Conservation (phyloP, 441 rosid species). For the Erysimum pusillum region DNA sequence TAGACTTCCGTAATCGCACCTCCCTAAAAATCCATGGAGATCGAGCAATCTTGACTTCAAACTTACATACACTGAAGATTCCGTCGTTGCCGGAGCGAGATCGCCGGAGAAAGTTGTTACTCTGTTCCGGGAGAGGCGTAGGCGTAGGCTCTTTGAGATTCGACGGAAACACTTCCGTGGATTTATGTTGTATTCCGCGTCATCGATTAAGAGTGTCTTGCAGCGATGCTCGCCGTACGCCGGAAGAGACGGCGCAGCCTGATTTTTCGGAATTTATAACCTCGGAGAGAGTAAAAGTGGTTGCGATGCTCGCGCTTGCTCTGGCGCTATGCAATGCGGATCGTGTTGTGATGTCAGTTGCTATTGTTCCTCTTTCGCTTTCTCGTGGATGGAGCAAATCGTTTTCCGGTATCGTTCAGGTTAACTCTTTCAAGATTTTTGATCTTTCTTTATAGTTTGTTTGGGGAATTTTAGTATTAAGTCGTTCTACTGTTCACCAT, state of each 20-base stretch:
- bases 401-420: constrained; percentile 98
- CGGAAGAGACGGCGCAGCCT: constrained; percentile 51
- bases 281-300: constrained; percentile 93
- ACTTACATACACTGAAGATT: constrained; percentile 20
- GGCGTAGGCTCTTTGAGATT: background rate
- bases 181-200: constrained; percentile 27
- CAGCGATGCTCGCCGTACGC: constrained; percentile 53
- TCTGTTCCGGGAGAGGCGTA: constrained; percentile 6
- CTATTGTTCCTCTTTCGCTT: constrained; percentile 82
- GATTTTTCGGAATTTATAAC: constrained; percentile 82
- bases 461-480: background rate
- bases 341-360: constrained; percentile 96
- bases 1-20: constrained; percentile 4
- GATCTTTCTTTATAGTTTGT: background rate
- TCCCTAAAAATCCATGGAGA: constrained; percentile 14
- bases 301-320: constrained; percentile 88
- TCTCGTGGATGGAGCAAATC: constrained; percentile 94
- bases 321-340: constrained; percentile 92
- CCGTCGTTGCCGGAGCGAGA: constrained; percentile 29
- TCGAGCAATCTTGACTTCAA: constrained; percentile 37
- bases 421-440: constrained; percentile 34
- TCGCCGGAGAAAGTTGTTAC: constrained; percentile 32
- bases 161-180: background rate
- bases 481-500: background rate
- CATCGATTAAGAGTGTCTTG: constrained; percentile 58